A percentile compares a stretch with the other conserved stretches of the same genome.
phyloP scores from a whole-genome alignment of 208 protist genomes.

The Acanthamoeba divionensis region DNA sequence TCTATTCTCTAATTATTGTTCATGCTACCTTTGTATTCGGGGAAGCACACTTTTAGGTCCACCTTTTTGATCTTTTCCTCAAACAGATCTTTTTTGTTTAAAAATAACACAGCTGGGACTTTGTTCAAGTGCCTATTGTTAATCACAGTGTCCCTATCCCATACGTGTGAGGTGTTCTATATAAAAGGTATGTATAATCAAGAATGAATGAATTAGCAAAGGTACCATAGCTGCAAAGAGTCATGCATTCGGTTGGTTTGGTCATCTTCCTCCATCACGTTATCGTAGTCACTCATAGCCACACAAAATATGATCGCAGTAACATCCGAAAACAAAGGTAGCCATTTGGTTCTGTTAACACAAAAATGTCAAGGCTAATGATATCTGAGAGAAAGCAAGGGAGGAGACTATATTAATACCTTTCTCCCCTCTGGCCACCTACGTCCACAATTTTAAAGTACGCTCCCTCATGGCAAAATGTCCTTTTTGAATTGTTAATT shows the following conservation, averaged over 20 bases:
- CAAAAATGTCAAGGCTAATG: too few species aligned
- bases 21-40: conserved; percentile 66
- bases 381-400: too few species aligned
- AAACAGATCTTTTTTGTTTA: conserved; percentile 84
- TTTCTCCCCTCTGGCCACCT: conserved; percentile 83
- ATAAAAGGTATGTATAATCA: too few species aligned
- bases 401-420: background rate
- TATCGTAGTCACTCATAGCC: conserved; percentile 78
- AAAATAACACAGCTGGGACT: conserved; percentile 81
- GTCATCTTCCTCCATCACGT: conserved; percentile 82
- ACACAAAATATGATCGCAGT: conserved; percentile 82
- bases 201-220: too few species aligned
- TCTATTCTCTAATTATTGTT: too few species aligned
- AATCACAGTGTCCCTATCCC: too few species aligned
- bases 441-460: conserved; percentile 85
- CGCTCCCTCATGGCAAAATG: conserved; percentile 76
- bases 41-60: conserved; percentile 72
- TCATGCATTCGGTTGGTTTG: conserved; percentile 80
- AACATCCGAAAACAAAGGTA: conserved; percentile 85
- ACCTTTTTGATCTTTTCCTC: conserved; percentile 78
- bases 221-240: conserved; percentile 74
- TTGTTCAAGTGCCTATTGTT: conserved; percentile 70
- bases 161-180: too few species aligned
- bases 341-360: conserved; percentile 79
- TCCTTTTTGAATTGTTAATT: too few species aligned